Percentiles rank a stretch among this genome's conserved stretches.
Conservation (phyloP, 495 filamentous ascomycete genomes). For the Trichoderma gamsii region DNA sequence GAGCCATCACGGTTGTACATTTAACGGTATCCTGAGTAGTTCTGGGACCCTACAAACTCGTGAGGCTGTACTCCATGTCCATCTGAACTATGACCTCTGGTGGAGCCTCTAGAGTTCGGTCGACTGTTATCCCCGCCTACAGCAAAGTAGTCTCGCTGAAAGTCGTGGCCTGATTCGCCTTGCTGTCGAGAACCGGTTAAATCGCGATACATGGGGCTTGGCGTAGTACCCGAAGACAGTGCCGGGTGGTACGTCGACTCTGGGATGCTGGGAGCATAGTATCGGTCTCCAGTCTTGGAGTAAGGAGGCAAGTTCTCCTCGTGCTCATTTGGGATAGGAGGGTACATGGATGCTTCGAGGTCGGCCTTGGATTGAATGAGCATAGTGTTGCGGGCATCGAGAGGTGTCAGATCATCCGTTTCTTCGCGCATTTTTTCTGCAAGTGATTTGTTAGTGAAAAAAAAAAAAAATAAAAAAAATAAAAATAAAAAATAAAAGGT, state of each 20-base stretch:
- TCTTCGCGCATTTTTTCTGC: constrained; percentile 78
- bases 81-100: not conserved
- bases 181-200: not conserved
- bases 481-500: not conserved
- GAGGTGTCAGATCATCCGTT: constrained; percentile 78
- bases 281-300: not conserved
- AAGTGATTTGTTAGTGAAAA: constrained; percentile 21
- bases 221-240: not conserved
- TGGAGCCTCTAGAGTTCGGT: not conserved
- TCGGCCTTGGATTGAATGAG: constrained; percentile 46
- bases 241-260: not conserved
- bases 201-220: constrained; percentile 1
- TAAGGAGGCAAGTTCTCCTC: constrained; percentile 1
- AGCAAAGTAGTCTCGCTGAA: not conserved
- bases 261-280: not conserved
- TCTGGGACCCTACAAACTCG: not conserved
- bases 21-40: not conserved
- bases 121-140: not conserved
- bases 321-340: not conserved
- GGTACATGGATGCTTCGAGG: not conserved
- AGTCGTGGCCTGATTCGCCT: not conserved
- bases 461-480: not conserved
- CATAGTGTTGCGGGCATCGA: constrained; percentile 86
- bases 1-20: not conserved
- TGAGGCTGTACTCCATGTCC: not conserved